phyloP scores from a whole-genome alignment of 306 rosid species.

The Prunus kanzakura region DNA sequence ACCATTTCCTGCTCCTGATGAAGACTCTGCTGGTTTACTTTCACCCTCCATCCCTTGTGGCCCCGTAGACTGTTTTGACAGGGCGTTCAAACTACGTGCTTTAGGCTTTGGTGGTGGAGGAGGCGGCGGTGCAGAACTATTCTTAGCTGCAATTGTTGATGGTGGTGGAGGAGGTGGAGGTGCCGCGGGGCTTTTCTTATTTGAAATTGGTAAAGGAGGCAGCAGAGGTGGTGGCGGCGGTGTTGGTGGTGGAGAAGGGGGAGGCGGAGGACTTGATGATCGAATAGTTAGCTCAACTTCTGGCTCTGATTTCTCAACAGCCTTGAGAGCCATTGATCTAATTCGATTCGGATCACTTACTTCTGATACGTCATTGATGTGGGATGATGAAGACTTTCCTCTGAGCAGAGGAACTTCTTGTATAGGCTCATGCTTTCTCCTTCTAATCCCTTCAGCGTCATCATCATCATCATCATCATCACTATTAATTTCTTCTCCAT shows the following conservation, averaged over 20 bases:
- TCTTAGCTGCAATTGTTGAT: slow-evolving; percentile 11
- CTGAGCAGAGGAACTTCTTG: slow-evolving; percentile 80
- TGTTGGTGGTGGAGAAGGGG: slow-evolving; percentile 19
- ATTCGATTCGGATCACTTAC: slow-evolving; percentile 17
- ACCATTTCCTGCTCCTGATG: slow-evolving; percentile 37
- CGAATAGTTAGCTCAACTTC: slow-evolving; percentile 4
- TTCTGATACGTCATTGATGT: slow-evolving; percentile 39
- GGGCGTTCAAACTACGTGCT: slow-evolving; percentile 35
- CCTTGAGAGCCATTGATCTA: slow-evolving; percentile 5
- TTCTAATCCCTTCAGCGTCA: slow-evolving; percentile 12
- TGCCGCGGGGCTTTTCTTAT: slow-evolving; percentile 11
- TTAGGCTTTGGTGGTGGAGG: slow-evolving; percentile 44
- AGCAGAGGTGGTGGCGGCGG: slow-evolving; percentile 12
- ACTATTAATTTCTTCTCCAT: neutral
- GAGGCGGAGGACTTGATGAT: slow-evolving; percentile 29
- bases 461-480: slow-evolving; percentile 4
- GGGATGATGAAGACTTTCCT: slow-evolving; percentile 74
- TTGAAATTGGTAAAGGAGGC: slow-evolving; percentile 8
- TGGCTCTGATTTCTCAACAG: slow-evolving; percentile 27
- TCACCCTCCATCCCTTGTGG: slow-evolving; percentile 8
- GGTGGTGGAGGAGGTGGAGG: slow-evolving; percentile 17
- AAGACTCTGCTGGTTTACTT: slow-evolving; percentile 23
- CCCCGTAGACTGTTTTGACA: slow-evolving; percentile 51
- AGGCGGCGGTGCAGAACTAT: slow-evolving; percentile 19
- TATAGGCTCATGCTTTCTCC: slow-evolving; percentile 19